phyloP scores from a whole-genome alignment of 2,329 filamentous ascomycete genomes.

The Cercospora sojina region DNA sequence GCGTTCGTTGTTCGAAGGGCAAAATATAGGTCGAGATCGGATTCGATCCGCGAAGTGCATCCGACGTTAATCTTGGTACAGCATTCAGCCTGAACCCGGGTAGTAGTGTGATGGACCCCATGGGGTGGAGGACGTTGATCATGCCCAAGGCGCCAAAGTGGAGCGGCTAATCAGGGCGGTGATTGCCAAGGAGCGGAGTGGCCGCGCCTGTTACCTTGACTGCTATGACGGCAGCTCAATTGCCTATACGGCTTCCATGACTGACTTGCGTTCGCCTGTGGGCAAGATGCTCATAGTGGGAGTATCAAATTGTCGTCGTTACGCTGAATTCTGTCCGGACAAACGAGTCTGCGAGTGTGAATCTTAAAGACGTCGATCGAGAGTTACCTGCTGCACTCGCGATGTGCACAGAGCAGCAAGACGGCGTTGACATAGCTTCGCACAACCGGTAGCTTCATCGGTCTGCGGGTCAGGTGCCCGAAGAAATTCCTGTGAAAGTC shows the following conservation, averaged over 20 bases:
- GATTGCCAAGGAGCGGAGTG: neutral
- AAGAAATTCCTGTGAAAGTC: too few relatives aligned
- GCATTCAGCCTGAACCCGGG: neutral
- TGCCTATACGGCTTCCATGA: neutral
- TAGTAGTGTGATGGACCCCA: neutral
- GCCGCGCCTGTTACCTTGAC: neutral
- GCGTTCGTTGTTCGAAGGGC: neutral
- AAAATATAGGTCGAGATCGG: neutral
- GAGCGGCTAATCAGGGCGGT: neutral
- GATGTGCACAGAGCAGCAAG: too few relatives aligned
- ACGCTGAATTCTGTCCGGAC: too few relatives aligned
- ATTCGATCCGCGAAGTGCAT: neutral
- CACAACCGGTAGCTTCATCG: too few relatives aligned
- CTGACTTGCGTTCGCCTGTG: too few relatives aligned
- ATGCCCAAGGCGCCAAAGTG: neutral
- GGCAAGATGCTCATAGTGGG: neutral
- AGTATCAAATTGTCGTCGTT: neutral
- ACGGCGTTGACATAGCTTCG: too few relatives aligned
- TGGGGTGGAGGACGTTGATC: neutral
- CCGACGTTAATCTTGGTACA: neutral
- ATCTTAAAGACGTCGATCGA: too few relatives aligned
- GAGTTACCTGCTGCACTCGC: too few relatives aligned
- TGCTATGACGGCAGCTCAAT: neutral
- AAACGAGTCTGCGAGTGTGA: too few relatives aligned
- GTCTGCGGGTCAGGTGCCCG: too few relatives aligned